Base-by-base conservation (phyloP, 2,329 filamentous ascomycete species). In the Boeremia exigua region DNA sequence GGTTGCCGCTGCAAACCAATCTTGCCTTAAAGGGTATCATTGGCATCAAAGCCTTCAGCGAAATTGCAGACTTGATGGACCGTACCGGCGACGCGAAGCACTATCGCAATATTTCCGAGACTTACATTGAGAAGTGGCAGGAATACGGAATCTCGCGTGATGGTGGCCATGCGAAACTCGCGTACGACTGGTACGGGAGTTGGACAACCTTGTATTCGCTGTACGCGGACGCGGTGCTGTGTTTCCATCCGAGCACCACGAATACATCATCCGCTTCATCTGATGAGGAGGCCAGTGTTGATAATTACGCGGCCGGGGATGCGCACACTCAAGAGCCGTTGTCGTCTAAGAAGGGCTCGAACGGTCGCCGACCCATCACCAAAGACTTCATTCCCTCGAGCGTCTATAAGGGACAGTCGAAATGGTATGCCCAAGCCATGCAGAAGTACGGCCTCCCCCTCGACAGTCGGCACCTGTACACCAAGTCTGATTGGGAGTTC, bases 401-500 rank as follows among this genome's bases (percentile, higher is more conserved):
- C 66, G 84, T 96, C 64, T 96, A 96, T 80, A 84, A 86, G 65
- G 86, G 87, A 61, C 90, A 96, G 71, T 92, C 88, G 42, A 81
- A 87, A 55, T 96, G 90, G 90, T 96, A 96, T 77, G 81, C 85
- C 60, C 82, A 85, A 12, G 90, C 94, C 9, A 84, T 91, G 62
- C 91, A 96, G 73, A 87, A 85, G 66, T 96, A 94, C 73, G 92
- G 92, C 1, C 78, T 96, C 3, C 91, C 92, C 0, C 83, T 96
- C 7, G 92, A 96, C 75, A 89, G 85, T 63, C 85, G 92, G 38
- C 91, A 95, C 74, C 75, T 94, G 3, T 95, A 95, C 75, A 89
- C 91, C 30, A 96, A 96, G 77, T 92, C 88, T 28, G 92, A 96
- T 76, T 96, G 92, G 92, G 88, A 95, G 66, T 92, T 96, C 73